Evolutionary conservation across 2,329 filamentous ascomycete genomes (phyloP), one percentile per base, ranked within the genome.

Genomic region (Aspergillus sp.): DNA sequence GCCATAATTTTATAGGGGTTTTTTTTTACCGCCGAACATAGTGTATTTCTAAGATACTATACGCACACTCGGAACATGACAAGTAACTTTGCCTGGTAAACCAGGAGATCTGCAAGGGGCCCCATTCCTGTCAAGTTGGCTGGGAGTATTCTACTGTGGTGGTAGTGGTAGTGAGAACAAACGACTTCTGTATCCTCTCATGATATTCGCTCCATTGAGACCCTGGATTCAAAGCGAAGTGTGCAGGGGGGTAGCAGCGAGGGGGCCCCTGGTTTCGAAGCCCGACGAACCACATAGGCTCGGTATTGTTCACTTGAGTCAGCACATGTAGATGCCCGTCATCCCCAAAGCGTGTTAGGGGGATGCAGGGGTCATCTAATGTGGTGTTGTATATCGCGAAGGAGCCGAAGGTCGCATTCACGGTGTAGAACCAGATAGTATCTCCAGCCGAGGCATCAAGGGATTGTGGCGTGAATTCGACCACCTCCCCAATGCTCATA

Each of bases 161-260:
- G 32, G 32, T 34, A 34, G 32, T 34, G 32, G 32, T 34, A 34
- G 32, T 34, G 32, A 34, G 32, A 4, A 34, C 32, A 34, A 34
- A 34, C n/a, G 32, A 34, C 32, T 34, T 34, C 32, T 34, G 32
- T 34, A 34, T 34, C 32, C 32, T 34, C 32, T 34, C 32, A 34
- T 34, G 9, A 11, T 34, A 34, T 34, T 34, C 32, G 9, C 32
- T 11, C 32, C 32, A 34, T 34, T 34, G 32, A 34, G 32, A 34
- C 32, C 38, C 47, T 32, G 47, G 47, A n/a, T 49, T 49, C 13
- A 49, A 40, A 40, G 47, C 47, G 41, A 49, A 49, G 36, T 49
- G 47, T 16, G 25, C 25, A 21, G 38, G 38, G 4, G 38, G 36
- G 16, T 42, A 43, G 23, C 47, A 49, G 13, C 21, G n/a, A 20